Conservation (phyloP, 495 filamentous ascomycete genomes). For the Mytilinidion resinicola region DNA sequence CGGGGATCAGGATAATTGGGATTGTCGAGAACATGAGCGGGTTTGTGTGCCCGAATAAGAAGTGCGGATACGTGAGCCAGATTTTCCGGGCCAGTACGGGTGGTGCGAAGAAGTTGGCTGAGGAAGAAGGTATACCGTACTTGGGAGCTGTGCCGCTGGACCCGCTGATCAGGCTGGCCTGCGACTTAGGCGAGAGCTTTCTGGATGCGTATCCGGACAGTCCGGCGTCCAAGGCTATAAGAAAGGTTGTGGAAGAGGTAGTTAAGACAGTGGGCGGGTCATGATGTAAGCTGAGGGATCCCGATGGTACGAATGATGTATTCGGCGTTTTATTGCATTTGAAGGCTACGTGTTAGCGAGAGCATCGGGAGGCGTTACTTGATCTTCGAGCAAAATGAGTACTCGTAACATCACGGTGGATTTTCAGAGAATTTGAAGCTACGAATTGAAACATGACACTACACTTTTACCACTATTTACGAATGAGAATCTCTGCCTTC, state of each 20-base stretch:
- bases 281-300: too few species aligned
- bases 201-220: conserved; percentile 90
- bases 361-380: too few species aligned
- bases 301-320: too few species aligned
- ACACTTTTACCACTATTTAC: too few species aligned
- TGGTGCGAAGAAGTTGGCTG: conserved; percentile 69
- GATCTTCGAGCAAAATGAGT: too few species aligned
- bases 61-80: conserved; percentile 70
- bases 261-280: conserved; percentile 52
- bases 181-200: conserved; percentile 96
- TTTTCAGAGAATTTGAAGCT: too few species aligned
- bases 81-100: conserved; percentile 92
- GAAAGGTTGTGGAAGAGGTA: conserved; percentile 65
- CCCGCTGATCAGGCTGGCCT: conserved; percentile 88
- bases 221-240: conserved; percentile 73
- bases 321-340: too few species aligned
- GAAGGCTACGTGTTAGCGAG: too few species aligned
- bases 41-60: conserved; percentile 72
- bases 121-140: conserved; percentile 80
- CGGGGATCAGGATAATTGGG: conserved; percentile 79
- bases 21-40: conserved; percentile 97
- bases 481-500: too few species aligned
- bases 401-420: too few species aligned
- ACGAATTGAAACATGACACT: too few species aligned
- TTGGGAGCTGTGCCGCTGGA: conserved; percentile 89